Percentiles rank a stretch among this genome's conserved stretches.
These are phyloP conservation scores for Septoria linicola DNA, from an alignment of 2,329 filamentous ascomycete genomes.

Conservation along the genomic window DNA sequence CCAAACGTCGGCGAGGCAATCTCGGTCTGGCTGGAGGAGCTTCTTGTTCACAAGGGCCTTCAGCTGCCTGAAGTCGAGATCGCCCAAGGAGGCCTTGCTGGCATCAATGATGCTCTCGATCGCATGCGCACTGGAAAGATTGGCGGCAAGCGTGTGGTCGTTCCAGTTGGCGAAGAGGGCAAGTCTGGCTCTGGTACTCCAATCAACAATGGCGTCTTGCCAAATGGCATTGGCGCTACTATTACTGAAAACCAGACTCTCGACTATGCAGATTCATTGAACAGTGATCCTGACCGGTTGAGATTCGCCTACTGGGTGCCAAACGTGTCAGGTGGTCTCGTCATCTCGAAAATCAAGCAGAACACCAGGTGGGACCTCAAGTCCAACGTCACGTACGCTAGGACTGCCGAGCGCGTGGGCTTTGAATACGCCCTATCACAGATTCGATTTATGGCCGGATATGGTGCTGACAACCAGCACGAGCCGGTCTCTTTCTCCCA, in stretches of 20 bases:
- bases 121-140: conserved; percentile 64
- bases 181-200: conserved; percentile 20
- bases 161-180: conserved; percentile 40
- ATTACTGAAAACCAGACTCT: conserved; percentile 27
- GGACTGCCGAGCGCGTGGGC: conserved; percentile 49
- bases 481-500: conserved; percentile 56
- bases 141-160: conserved; percentile 68
- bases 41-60: conserved; percentile 57
- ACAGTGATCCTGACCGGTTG: conserved; percentile 45
- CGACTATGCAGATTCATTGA: conserved; percentile 41
- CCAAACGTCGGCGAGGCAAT: conserved; percentile 62
- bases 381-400: conserved; percentile 52
- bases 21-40: conserved; percentile 64
- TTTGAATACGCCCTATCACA: conserved; percentile 55
- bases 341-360: conserved; percentile 55
- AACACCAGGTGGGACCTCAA: conserved; percentile 51
- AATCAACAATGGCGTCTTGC: conserved; percentile 15
- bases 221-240: conserved; percentile 23
- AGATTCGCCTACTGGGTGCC: conserved; percentile 56
- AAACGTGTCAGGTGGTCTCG: conserved; percentile 55
- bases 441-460: conserved; percentile 54
- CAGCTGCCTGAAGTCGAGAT: conserved; percentile 65
- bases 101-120: conserved; percentile 68
- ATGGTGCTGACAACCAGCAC: conserved; percentile 48
- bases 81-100: conserved; percentile 61